Evolutionary conservation across 2,329 filamentous ascomycete genomes (phyloP), one percentile per base, ranked within the genome.

Genomic region (Arthrobotrys sphaeroides): DNA sequence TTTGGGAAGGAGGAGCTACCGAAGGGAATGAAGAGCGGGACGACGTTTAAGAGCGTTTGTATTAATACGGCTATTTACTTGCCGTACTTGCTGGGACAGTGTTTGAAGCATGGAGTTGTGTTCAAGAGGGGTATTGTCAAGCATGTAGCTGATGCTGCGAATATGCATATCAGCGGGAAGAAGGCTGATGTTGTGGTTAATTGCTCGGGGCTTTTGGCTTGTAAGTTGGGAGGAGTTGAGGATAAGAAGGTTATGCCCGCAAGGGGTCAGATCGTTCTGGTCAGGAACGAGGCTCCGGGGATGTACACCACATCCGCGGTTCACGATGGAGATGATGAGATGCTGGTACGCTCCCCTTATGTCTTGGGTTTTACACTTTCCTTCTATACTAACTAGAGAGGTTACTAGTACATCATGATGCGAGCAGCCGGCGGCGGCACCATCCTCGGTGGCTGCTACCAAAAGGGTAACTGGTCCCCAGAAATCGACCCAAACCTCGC

Each of bases 21-120:
- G 0, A 79, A 84, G 0, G 91, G 87, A 16, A 87, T 90, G 62
- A 90, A 93, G 74, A 90, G 90, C 9, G 93, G 89, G 22, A 91
- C 88, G 59, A 85, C 87, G 66, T 97, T 95, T 82, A 92, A 88
- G 5, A 94, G 91, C 0, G 90, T 97, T 42, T 97, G 94, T 83
- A 94, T 97, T 82, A 97, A 98, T 83, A 92, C 92, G 0, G 88
- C 91, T 43, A 83, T 97, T 70, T 98, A 97, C 83, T 88, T 97
- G 1, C 89, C 92, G 2, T 97, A 91, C 88, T 89, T 98, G 0
- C 85, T 91, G 0, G 91, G 91, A 0, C 90, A 95, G 83, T 96
- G 92, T 81, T 85, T 91, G 26, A 89, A 88, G 79, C 88, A 89
- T 68, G 91, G 92, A 26, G 90, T 91, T 5, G 84, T 88, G 0